Percentiles rank a stretch among this genome's conserved stretches.
Conservation (phyloP, 768 basidiomycete genomes). For the Filobasidium floriforme region DNA sequence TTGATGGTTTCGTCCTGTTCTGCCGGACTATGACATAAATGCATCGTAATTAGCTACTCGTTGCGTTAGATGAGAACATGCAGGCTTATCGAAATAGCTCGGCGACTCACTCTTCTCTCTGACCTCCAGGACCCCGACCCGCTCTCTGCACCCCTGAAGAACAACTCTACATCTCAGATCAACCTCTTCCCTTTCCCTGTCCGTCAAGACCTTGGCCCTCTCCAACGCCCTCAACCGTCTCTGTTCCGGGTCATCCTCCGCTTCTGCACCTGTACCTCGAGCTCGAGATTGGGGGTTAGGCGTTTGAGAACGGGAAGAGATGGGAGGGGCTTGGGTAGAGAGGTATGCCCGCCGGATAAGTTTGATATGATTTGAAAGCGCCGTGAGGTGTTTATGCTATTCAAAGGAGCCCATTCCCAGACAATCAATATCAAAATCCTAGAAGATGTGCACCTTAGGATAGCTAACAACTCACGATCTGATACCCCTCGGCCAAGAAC, state of each 20-base stretch:
- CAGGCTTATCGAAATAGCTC: not conserved
- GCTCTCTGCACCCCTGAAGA: conserved; percentile 72
- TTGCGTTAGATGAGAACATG: no score
- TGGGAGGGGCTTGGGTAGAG: conserved; percentile 53
- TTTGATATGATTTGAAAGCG: conserved; percentile 52
- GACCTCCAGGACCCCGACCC: conserved; percentile 78
- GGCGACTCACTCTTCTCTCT: conserved; percentile 71
- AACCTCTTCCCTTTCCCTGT: conserved; percentile 90
- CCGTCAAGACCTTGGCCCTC: conserved; percentile 51
- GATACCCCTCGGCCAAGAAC: conserved; percentile 42
- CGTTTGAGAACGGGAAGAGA: conserved; percentile 52
- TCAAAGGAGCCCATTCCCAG: not conserved
- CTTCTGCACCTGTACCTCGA: not conserved
- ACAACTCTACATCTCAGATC: conserved; percentile 85
- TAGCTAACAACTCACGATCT: conserved; percentile 32
- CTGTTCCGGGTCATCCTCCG: conserved; percentile 23
- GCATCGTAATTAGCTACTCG: not conserved
- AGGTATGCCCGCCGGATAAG: conserved; percentile 80
- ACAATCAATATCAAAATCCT: not conserved
- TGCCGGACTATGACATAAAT: conserved; percentile 24
- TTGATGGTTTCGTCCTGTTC: conserved; percentile 25
- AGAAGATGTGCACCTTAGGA: not conserved
- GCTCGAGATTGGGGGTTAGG: conserved; percentile 20
- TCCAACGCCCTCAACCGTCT: conserved; percentile 36
- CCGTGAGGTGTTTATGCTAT: conserved; percentile 36